Conservation (phyloP, 1,284 basidiomycete species). For the Moesziomyces antarcticus region DNA sequence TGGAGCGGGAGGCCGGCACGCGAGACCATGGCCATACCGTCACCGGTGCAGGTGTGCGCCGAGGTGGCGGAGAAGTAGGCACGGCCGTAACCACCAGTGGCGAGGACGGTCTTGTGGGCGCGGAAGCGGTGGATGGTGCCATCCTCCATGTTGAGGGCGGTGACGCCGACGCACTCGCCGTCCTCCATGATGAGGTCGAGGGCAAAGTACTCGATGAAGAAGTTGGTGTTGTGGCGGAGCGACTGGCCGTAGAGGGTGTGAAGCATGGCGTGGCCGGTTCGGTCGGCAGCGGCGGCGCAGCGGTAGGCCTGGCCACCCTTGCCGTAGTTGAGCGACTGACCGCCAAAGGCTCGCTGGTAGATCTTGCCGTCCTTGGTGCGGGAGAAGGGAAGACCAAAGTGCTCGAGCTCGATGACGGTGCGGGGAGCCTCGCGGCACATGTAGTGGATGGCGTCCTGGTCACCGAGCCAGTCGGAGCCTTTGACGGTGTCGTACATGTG, state of each 20-base stretch:
- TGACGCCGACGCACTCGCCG: conserved; percentile 98
- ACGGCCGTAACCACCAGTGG: conserved; percentile 97
- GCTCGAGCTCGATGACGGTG: conserved; percentile 95
- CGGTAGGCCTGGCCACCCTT: conserved; percentile 99
- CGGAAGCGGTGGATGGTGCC: conserved; percentile 99
- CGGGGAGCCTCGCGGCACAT: conserved; percentile 96
- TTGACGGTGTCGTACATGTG: conserved; percentile 99
- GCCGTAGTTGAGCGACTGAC: conserved; percentile 95
- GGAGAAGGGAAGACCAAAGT: conserved; percentile 98
- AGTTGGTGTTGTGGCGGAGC: conserved; percentile 98
- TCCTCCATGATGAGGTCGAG: conserved; percentile 95
- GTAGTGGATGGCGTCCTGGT: conserved; percentile 99
- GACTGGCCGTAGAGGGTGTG: conserved; percentile 99
- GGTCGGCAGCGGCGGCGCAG: conserved; percentile 97
- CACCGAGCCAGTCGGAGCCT: conserved; percentile 99
- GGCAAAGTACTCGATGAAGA: conserved; percentile 99
- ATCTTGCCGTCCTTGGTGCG: conserved; percentile 99
- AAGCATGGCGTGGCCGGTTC: conserved; percentile 97
- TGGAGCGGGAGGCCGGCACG: conserved; percentile 96
- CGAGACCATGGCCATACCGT: conserved; percentile 98
- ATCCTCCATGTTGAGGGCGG: conserved; percentile 99
- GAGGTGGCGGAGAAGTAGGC: conserved; percentile 99
- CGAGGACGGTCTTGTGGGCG: conserved; percentile 96
- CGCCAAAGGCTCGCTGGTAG: conserved; percentile 99
- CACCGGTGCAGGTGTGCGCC: conserved; percentile 98